phyloP scores from a whole-genome alignment of 148 eudicot species.

The Vaccinium darrowii region DNA sequence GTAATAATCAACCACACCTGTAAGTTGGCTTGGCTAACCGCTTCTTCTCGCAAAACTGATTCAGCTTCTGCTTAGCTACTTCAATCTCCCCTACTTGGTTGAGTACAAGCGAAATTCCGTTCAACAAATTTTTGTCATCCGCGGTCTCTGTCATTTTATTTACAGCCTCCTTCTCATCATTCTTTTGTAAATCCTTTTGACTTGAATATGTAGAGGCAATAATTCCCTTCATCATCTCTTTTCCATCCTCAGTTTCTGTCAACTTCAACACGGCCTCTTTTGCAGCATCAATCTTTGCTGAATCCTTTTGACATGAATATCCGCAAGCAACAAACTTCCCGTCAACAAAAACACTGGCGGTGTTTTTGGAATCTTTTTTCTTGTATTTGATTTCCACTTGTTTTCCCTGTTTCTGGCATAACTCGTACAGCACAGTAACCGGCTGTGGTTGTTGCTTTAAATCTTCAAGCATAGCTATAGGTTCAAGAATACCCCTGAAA shows the following conservation, averaged over 20 bases:
- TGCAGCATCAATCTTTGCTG: slow-evolving; percentile 5
- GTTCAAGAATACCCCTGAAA: neutral
- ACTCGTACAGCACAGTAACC: neutral
- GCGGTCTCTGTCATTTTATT: neutral
- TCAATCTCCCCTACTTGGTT: neutral
- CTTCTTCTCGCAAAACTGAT: slow-evolving; percentile 4
- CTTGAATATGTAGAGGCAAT: neutral
- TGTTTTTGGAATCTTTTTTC: neutral
- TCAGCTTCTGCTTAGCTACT: neutral
- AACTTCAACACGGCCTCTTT: neutral
- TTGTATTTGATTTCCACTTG: neutral
- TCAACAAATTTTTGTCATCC: neutral
- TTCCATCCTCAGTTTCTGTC: neutral
- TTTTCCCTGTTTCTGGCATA: neutral
- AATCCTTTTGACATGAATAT: neutral
- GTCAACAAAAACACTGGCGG: neutral
- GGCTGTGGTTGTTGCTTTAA: neutral
- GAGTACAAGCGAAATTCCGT: neutral
- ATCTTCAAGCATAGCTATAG: neutral
- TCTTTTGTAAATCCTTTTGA: neutral
- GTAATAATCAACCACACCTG: neutral
- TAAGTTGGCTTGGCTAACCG: slow-evolving; percentile 2
- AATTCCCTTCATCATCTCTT: slow-evolving; percentile 2
- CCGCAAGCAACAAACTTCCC: neutral
- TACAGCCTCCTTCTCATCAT: neutral